Percentiles rank a stretch among this genome's conserved stretches.
phyloP scores from a whole-genome alignment of 345 rosid genomes.

The Gossypioides kirkii region DNA sequence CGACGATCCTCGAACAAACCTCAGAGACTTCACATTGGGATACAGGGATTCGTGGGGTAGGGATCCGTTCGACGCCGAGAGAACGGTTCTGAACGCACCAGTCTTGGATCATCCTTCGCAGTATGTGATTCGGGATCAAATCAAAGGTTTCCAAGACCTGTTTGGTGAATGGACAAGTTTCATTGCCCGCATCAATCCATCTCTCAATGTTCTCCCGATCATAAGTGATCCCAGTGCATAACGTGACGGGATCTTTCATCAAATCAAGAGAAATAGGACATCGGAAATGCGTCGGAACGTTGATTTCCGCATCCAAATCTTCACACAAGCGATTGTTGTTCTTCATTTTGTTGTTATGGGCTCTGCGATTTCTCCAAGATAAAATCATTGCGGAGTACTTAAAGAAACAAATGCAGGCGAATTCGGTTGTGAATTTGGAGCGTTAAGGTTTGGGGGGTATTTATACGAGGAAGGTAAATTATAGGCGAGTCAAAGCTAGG shows the following conservation, averaged over 20 bases:
- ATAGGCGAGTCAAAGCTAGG: constrained; percentile 1
- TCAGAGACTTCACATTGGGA: constrained; percentile 33
- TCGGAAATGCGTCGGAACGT: constrained; percentile 55
- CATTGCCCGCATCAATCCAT: constrained; percentile 65
- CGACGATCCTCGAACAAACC: constrained; percentile 21
- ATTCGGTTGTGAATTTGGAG: neutral
- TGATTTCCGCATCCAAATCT: constrained; percentile 28
- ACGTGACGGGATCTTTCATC: constrained; percentile 85
- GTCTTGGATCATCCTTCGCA: constrained; percentile 67
- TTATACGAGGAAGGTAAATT: neutral
- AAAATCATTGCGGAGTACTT: constrained; percentile 24
- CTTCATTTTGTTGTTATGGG: neutral
- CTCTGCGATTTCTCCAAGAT: constrained; percentile 33
- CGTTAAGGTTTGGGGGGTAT: neutral
- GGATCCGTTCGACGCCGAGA: constrained; percentile 59
- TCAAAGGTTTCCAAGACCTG: constrained; percentile 42
- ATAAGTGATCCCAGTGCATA: constrained; percentile 70
- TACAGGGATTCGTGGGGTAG: constrained; percentile 75
- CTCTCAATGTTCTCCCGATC: constrained; percentile 73
- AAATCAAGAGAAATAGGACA: constrained; percentile 78
- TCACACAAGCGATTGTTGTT: neutral
- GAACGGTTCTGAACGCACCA: constrained; percentile 69
- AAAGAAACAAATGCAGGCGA: neutral
- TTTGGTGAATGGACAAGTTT: constrained; percentile 68
- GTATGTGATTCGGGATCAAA: constrained; percentile 64